Evolutionary conservation across 1,139 yeast species (phyloP).

Genomic region (Zygosaccharomyces sapae): DNA sequence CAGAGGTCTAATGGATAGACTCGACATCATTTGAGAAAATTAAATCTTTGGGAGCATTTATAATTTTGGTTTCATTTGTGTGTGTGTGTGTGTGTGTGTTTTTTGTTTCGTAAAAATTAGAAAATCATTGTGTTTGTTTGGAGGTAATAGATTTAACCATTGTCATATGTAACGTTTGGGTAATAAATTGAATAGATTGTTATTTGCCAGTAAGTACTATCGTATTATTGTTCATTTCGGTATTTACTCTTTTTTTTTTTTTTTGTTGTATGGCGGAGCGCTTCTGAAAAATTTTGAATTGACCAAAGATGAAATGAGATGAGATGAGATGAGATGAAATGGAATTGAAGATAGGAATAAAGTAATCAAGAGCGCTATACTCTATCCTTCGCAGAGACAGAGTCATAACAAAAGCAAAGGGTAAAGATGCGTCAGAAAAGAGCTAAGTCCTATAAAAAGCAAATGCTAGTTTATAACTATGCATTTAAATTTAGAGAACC

Average conservation of each 20-base stretch:
- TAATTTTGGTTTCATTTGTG: not conserved
- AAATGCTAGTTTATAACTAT: slow-evolving; percentile 76
- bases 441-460: slow-evolving; percentile 90
- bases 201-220: not conserved
- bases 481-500: slow-evolving; percentile 93
- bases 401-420: no score
- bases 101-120: not conserved
- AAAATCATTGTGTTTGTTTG: not conserved
- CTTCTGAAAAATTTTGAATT: slow-evolving; percentile 6
- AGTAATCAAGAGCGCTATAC: no score
- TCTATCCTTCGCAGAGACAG: no score
- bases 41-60: not conserved
- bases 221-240: not conserved
- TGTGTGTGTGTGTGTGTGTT: slow-evolving; percentile 2
- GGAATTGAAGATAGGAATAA: no score
- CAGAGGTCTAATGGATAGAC: slow-evolving; percentile 24
- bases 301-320: slow-evolving; percentile 3
- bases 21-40: slow-evolving; percentile 22
- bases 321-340: slow-evolving; percentile 9
- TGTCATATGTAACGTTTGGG: not conserved
- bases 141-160: not conserved
- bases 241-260: not conserved
- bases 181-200: not conserved
- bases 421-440: slow-evolving; percentile 83
- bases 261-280: slow-evolving; percentile 1